Conservation (phyloP, 2,329 filamentous ascomycete genomes). For the Sporothrix curviconia region DNA sequence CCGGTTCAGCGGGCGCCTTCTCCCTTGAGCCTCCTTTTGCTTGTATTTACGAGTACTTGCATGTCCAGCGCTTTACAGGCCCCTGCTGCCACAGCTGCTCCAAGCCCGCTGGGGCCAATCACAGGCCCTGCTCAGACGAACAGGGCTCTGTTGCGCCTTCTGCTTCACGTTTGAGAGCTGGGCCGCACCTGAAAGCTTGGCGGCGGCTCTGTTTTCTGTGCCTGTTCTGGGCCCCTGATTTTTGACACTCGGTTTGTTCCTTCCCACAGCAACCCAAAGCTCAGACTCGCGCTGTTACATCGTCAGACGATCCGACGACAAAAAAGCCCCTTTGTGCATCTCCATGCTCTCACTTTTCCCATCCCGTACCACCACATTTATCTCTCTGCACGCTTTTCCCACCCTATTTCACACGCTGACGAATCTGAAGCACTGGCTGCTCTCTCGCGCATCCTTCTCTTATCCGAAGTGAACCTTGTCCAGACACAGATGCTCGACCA, state of each 20-base stretch:
- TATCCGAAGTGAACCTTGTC: neutral
- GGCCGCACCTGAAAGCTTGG: slow-evolving; percentile 2
- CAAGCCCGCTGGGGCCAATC: neutral
- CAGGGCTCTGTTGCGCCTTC: slow-evolving; percentile 11
- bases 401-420: neutral
- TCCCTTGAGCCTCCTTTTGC: neutral
- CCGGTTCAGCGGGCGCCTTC: neutral
- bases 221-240: neutral
- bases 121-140: neutral
- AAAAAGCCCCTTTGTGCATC: slow-evolving; percentile 8
- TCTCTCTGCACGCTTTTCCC: neutral
- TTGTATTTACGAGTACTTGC: neutral
- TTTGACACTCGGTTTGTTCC: neutral
- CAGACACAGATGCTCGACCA: neutral
- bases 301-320: slow-evolving; percentile 22
- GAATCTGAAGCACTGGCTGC: slow-evolving; percentile 3
- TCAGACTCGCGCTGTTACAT: slow-evolving; percentile 22
- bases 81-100: neutral
- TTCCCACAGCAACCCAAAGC: neutral
- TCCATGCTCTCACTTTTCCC: slow-evolving; percentile 1
- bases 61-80: neutral
- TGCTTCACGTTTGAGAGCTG: slow-evolving; percentile 5
- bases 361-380: neutral
- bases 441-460: neutral
- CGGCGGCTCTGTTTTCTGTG: neutral